Evolutionary conservation across 2,329 filamentous ascomycete genomes (phyloP), one percentile per base, ranked within the genome.

Genomic region (Colletotrichum nymphaeae): DNA sequence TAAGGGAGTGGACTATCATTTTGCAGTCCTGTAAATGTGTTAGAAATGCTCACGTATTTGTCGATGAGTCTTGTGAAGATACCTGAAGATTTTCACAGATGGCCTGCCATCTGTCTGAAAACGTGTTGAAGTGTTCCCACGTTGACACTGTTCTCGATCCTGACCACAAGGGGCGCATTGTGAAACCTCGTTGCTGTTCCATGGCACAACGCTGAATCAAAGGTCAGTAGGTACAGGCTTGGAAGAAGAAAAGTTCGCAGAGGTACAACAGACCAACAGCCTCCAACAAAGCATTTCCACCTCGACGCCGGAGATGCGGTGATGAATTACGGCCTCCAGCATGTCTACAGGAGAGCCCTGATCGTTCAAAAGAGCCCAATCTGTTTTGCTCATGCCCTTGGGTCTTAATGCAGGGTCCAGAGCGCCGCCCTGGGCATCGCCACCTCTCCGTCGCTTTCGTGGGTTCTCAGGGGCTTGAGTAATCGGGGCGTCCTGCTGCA

Each of bases 251-350:
- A 24, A 24, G 24, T 2, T 14, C 19, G 12, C 9, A 12, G 24
- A 24, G 24, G 24, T 11, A 1, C 8, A 6, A 49, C 57, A 5
- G 35, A 70, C 68, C 62, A 70, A 46, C 4, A 70, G 24, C 2
- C 52, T 42, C 68, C 68, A 70, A 6, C 68, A 66, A 7, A 66
- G 16, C 9, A 70, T 24, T 32, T 70, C 68, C 19, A 70, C 42
- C 24, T 70, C 68, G 0, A 70, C 30, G 6, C 66, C 37, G 0
- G 59, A 57, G 8, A 66, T 59, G 0, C 8, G 8, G 12, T 70
- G 26, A 12, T 66, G 68, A 3, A 64, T 55, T 1, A 70, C 55
- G 6, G 55, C 56, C 2, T 22, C 32, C 1, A 70, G 28, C 5
- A 32, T 53, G 1, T 66, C 62, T 1, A 12, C 30, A 0, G 62